Conservation (phyloP, 2,329 filamentous ascomycete genomes). For the Colletotrichum eremochloae region DNA sequence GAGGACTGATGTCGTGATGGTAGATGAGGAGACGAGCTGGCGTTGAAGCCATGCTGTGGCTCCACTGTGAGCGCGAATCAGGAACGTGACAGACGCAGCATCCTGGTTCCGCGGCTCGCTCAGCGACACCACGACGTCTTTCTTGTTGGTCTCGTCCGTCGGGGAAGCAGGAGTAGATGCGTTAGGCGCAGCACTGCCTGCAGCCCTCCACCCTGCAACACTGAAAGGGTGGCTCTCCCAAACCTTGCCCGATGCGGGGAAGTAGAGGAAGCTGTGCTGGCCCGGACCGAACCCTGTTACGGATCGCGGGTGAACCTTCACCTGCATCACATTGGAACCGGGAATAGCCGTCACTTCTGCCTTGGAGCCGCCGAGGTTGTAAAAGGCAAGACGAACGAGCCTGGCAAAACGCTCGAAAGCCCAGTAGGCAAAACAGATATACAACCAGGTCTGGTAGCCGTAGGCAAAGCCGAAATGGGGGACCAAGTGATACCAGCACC, state of each 20-base stretch:
- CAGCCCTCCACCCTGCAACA: conserved; percentile 8
- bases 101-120: not conserved
- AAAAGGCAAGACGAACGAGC: conserved; percentile 45
- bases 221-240: conserved; percentile 55
- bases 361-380: conserved; percentile 45
- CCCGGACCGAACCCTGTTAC: conserved; percentile 51
- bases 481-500: conserved; percentile 54
- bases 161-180: not conserved
- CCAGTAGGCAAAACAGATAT: conserved; percentile 51
- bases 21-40: conserved; percentile 2
- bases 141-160: not conserved
- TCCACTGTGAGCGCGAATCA: conserved; percentile 15
- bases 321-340: conserved; percentile 50
- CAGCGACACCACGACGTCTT: not conserved
- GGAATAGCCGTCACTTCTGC: conserved; percentile 16
- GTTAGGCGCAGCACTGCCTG: not conserved
- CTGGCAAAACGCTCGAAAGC: conserved; percentile 48
- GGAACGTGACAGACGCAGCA: conserved; percentile 15
- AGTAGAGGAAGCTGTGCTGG: conserved; percentile 54
- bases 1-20: conserved; percentile 1
- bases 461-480: conserved; percentile 51
- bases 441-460: conserved; percentile 55
- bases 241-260: conserved; percentile 50
- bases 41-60: conserved; percentile 6
- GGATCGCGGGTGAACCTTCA: conserved; percentile 56